Percentiles rank a stretch among this genome's conserved stretches.
Evolutionary conservation across 176 grass and related monocot species (phyloP).

Genomic region (Ensete glaucum): DNA sequence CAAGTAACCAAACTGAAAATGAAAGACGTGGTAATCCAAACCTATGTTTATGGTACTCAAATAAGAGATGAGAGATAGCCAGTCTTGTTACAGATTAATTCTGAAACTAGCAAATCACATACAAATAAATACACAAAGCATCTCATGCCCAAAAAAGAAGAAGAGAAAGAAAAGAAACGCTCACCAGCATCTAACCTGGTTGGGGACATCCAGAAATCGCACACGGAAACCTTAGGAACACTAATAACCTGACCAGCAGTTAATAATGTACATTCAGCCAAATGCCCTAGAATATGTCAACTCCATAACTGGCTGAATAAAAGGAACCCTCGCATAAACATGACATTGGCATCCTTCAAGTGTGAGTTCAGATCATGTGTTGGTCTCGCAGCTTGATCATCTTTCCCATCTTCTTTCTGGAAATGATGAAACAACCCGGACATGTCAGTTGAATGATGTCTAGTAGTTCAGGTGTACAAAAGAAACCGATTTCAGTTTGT

Average conservation of each 20-base stretch:
- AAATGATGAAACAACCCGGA: background rate
- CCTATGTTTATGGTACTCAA: too few species aligned
- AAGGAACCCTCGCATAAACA: background rate
- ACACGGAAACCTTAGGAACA: background rate
- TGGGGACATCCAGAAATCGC: background rate
- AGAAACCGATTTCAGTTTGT: background rate
- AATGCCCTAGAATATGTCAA: background rate
- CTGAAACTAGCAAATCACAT: background rate
- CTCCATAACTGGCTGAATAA: background rate
- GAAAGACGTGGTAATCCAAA: too few species aligned
- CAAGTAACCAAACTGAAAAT: too few species aligned
- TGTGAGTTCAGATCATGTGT: background rate
- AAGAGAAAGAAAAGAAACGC: too few species aligned
- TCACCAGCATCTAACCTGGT: too few species aligned
- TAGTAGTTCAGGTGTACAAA: background rate
- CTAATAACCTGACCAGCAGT: background rate
- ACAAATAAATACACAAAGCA: background rate
- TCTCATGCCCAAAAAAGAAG: background rate
- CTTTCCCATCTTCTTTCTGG: conserved; percentile 23
- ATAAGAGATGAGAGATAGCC: background rate
- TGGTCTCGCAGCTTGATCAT: background rate
- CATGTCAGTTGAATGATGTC: background rate
- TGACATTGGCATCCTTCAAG: background rate
- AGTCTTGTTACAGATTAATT: background rate
- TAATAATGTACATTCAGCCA: background rate